Conservation (phyloP, 345 rosid genomes). For the Pistacia atlantica region DNA sequence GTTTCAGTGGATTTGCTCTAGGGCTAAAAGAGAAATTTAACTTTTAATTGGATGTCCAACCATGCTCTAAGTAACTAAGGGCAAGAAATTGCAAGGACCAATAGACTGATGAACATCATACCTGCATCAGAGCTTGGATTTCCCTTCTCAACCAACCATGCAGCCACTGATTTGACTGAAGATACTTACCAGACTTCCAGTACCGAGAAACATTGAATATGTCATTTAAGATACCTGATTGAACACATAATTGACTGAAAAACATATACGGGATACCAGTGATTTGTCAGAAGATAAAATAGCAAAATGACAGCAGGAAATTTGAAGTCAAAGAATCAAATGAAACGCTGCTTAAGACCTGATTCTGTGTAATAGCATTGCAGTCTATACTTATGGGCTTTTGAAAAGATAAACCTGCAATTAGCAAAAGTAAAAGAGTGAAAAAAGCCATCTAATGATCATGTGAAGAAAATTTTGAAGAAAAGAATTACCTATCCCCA, state of each 20-base stretch:
- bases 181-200: constrained; percentile 72
- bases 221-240: constrained; percentile 58
- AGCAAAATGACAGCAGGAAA: constrained; percentile 8
- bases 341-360: constrained; percentile 47
- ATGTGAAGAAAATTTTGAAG: neutral
- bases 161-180: constrained; percentile 63
- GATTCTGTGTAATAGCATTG: constrained; percentile 67
- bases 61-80: neutral
- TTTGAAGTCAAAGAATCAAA: constrained; percentile 20
- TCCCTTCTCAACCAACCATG: constrained; percentile 80
- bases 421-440: constrained; percentile 3
- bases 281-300: constrained; percentile 12
- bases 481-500: constrained; percentile 49
- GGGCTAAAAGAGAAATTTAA: neutral
- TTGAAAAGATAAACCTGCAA: constrained; percentile 66
- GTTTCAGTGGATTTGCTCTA: neutral
- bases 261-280: constrained; percentile 8
- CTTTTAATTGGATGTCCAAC: neutral
- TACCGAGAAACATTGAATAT: constrained; percentile 48
- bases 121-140: constrained; percentile 88
- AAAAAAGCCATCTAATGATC: constrained; percentile 8
- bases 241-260: constrained; percentile 30
- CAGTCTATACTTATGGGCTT: constrained; percentile 73
- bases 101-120: constrained; percentile 11
- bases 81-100: constrained; percentile 5